Percentiles rank a stretch among this genome's conserved stretches.
These are phyloP conservation scores for Turnera subulata DNA, from an alignment of 345 rosid species.

Conservation along the genomic window DNA sequence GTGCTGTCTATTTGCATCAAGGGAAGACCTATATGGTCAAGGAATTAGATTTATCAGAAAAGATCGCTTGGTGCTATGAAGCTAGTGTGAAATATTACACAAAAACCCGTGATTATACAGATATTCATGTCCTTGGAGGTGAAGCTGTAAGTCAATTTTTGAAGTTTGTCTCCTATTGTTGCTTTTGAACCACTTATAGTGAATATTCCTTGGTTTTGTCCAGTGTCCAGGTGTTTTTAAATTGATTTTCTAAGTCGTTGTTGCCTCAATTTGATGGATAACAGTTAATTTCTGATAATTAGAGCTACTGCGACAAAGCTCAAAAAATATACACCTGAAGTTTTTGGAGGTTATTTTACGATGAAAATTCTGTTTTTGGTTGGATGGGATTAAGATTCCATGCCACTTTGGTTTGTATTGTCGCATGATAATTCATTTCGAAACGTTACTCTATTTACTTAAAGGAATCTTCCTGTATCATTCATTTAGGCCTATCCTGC, in stretches of 20 bases:
- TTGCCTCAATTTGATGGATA: neutral
- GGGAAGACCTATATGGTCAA: slow-evolving; percentile 82
- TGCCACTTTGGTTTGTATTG: neutral
- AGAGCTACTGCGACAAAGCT: neutral
- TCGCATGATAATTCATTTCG: neutral
- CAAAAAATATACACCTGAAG: too few relatives aligned
- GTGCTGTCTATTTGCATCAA: slow-evolving; percentile 86
- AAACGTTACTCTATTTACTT: neutral
- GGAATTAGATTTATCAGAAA: slow-evolving; percentile 51
- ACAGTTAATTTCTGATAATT: neutral
- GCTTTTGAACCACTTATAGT: neutral
- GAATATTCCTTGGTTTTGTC: slow-evolving; percentile 5
- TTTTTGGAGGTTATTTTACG: too few relatives aligned
- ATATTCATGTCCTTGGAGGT: slow-evolving; percentile 71
- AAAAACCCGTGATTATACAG: slow-evolving; percentile 72
- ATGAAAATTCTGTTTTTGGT: neutral
- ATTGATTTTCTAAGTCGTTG: neutral
- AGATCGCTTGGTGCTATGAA: slow-evolving; percentile 63
- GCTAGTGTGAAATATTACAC: slow-evolving; percentile 73
- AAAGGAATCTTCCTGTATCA: neutral
- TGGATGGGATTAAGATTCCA: neutral
- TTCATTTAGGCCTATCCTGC: slow-evolving; percentile 55
- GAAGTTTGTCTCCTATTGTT: neutral
- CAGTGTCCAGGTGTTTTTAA: slow-evolving; percentile 1
- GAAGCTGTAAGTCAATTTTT: slow-evolving; percentile 49